Evolutionary conservation across 2,329 filamentous ascomycete genomes (phyloP).

Genomic region (Colletotrichum salicis): DNA sequence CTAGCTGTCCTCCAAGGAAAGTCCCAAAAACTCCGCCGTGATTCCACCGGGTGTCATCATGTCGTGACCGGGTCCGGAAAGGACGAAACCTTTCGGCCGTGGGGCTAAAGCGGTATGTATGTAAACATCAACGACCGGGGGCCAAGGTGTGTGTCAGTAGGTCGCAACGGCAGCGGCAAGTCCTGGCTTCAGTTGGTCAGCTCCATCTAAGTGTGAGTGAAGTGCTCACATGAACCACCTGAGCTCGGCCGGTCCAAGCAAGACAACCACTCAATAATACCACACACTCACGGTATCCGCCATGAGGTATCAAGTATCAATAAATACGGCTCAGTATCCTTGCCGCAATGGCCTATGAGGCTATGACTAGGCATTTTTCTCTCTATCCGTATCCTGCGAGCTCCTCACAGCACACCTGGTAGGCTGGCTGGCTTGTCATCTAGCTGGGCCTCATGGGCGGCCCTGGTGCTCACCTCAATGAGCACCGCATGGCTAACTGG

Average conservation of each 20-base stretch:
- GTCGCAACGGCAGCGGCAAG: background rate
- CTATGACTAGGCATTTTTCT: conserved; percentile 13
- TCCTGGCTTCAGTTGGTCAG: background rate
- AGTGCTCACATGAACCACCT: conserved; percentile 8
- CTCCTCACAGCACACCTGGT: conserved; percentile 1
- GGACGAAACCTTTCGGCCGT: background rate
- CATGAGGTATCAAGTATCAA: background rate
- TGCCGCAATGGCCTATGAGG: conserved; percentile 1
- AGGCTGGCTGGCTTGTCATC: background rate
- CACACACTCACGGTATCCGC: background rate
- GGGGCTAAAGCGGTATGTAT: background rate
- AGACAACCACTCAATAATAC: background rate
- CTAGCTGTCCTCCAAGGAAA: background rate
- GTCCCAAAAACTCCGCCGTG: background rate
- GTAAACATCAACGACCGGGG: background rate
- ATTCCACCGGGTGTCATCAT: background rate
- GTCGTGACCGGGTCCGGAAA: background rate
- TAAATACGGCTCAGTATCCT: background rate
- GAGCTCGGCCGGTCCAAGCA: conserved; percentile 9
- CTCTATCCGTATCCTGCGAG: conserved; percentile 2
- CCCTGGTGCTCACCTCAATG: background rate
- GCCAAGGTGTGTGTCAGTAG: background rate
- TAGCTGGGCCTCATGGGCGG: background rate
- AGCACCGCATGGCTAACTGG: background rate
- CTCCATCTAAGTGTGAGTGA: background rate